Evolutionary conservation across 2,329 filamentous ascomycete species (phyloP), one percentile per base, ranked within the genome.

Genomic region (Trichoderma atrobrunneum): DNA sequence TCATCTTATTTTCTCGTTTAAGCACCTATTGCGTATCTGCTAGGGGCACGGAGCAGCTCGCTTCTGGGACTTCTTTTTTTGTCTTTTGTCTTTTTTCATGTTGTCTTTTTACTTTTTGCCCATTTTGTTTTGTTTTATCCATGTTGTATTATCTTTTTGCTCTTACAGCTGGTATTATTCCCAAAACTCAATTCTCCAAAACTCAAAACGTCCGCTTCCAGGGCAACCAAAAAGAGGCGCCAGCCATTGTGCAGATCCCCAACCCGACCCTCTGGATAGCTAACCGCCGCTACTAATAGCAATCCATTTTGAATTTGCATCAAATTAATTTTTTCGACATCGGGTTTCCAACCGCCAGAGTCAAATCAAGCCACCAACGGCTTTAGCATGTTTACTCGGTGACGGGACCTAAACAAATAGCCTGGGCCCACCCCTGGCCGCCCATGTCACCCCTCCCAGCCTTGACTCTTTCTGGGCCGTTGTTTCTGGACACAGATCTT

Each of bases 361-460:
- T 18, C 62, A 26, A 26, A 26, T 26, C 26, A 65, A 65, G 62
- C 62, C 62, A 65, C 62, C 43, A 28, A n/a, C 62, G 39, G 18
- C 18, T 8, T 28, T 51, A 60, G 28, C 28, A 30, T 70, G 60
- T 57, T 64, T 56, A 64, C 68, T 70, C 30, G 62, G 24, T 56
- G 48, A 43, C 68, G 68, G 68, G 68, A 70, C 68, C 68, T 70
- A 70, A 63, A 34, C 54, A 70, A 32, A 63, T 64, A 70, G 68
- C 68, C 68, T 64, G 54, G 59, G 68, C 59, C 68, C 68, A 70
- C 68, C 64, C 54, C 28, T 32, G 67, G 26, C 16, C 30, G 54
- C 60, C 24, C 60, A 59, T 43, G 51, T 51, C 68, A 70, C 68
- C 59, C 68, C 68, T 60, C 68, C 66, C 66, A 63, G 68, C 48